Conservation (phyloP, 352 stramenopile genomes). For the Phytophthora kernoviae region DNA sequence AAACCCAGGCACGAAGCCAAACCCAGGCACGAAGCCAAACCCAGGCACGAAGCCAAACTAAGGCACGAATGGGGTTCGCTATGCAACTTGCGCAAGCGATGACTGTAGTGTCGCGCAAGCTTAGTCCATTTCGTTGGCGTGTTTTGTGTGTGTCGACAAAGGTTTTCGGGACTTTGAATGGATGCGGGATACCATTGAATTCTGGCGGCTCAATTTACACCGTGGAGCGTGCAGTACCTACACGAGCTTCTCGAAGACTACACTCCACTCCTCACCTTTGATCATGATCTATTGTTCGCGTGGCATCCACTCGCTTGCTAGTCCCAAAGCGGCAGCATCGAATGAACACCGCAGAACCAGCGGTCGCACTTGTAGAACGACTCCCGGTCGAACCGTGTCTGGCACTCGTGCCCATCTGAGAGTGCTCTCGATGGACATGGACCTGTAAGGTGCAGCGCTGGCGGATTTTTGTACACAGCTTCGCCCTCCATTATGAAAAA, state of each 20-base stretch:
- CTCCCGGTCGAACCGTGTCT: constrained; percentile 52
- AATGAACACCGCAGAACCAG: constrained; percentile 72
- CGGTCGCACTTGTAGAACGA: constrained; percentile 74
- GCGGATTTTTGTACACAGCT: constrained; percentile 49
- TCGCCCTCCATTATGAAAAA: constrained; percentile 63
- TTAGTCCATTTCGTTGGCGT: no score
- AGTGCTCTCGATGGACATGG: constrained; percentile 70
- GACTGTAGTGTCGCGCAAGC: no score
- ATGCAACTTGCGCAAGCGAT: no score
- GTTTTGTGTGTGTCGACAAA: not conserved
- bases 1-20: no score
- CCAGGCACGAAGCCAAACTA: no score
- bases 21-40: no score
- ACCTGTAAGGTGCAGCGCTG: constrained; percentile 35
- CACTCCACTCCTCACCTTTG: not conserved
- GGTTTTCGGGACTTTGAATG: no score
- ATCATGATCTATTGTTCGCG: not conserved
- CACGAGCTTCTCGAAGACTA: not conserved
- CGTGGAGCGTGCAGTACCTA: not conserved
- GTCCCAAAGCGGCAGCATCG: constrained; percentile 37
- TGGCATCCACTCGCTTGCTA: constrained; percentile 17
- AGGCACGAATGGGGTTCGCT: no score
- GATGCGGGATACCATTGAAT: no score
- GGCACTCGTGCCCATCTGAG: constrained; percentile 45
- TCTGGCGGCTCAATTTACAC: not conserved